phyloP scores from a whole-genome alignment of 225 moss, liverwort and hornwort species.

The Pleurozium schreberi region DNA sequence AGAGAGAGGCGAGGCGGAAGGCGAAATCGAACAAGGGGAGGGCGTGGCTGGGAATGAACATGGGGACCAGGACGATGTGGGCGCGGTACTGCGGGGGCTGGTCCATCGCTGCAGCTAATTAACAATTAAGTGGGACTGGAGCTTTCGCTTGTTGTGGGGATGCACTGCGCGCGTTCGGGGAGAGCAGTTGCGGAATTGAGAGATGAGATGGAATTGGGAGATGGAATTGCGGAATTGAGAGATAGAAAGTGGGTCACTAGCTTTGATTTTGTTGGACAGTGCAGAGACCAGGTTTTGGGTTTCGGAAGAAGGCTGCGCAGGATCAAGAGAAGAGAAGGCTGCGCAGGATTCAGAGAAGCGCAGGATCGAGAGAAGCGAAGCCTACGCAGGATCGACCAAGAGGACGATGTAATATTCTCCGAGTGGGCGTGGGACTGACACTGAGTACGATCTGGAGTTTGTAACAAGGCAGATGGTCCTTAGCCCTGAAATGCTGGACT shows the following conservation, averaged over 20 bases:
- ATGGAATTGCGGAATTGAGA: background rate
- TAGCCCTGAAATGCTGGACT: too few relatives aligned
- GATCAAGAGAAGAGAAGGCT: too few relatives aligned
- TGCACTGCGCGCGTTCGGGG: background rate
- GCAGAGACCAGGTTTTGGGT: background rate
- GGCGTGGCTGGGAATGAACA: background rate
- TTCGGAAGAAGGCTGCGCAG: background rate
- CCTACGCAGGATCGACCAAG: too few relatives aligned
- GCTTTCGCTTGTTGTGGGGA: background rate
- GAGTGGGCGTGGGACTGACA: too few relatives aligned
- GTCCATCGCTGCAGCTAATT: background rate
- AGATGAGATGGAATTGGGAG: background rate
- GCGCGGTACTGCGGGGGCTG: background rate
- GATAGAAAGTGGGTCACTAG: too few relatives aligned
- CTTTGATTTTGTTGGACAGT: background rate
- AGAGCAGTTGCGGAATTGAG: background rate
- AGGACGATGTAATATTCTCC: too few relatives aligned
- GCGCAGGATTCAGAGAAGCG: too few relatives aligned
- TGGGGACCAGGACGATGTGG: background rate
- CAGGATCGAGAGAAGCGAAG: too few relatives aligned
- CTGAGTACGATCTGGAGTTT: too few relatives aligned
- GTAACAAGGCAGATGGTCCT: too few relatives aligned
- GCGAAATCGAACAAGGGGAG: background rate
- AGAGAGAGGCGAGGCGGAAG: background rate
- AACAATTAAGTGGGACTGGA: background rate